Percentiles rank a stretch among this genome's conserved stretches.
Conservation (phyloP, 1,284 basidiomycete genomes). For the Trichosporon sp. region DNA sequence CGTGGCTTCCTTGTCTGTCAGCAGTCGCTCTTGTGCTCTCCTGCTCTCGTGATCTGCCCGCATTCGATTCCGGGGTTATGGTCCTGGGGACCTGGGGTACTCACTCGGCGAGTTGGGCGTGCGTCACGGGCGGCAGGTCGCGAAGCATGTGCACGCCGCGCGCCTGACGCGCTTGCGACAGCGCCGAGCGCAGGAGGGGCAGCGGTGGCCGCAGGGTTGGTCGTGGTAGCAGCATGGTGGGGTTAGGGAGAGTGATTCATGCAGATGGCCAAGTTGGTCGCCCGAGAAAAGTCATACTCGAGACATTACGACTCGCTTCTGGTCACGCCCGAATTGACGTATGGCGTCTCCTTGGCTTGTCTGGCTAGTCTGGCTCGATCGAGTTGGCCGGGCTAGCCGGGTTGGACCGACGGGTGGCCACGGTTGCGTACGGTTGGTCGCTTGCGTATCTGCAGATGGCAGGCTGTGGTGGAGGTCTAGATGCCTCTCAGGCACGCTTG, state of each 20-base stretch:
- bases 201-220: background rate
- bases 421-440: constrained; percentile 8
- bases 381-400: background rate
- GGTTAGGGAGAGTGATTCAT: background rate
- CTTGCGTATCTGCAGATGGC: background rate
- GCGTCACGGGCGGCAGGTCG: constrained; percentile 37
- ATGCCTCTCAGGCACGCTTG: background rate
- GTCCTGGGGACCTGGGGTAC: constrained; percentile 4
- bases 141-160: constrained; percentile 38
- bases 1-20: constrained; percentile 29
- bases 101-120: constrained; percentile 33
- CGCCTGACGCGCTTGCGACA: background rate
- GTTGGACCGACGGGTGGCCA: constrained; percentile 2
- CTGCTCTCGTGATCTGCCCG: constrained; percentile 27
- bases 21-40: background rate
- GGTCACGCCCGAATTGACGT: background rate
- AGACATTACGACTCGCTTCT: constrained; percentile 6
- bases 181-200: background rate
- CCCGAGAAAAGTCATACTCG: constrained; percentile 16
- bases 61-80: background rate
- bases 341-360: background rate
- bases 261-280: background rate
- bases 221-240: constrained; percentile 10
- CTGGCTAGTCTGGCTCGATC: too few species aligned
- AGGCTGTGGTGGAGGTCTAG: background rate